Base-by-base conservation (phyloP, 805 yeast genomes). In the Ogataea populi-albae region DNA sequence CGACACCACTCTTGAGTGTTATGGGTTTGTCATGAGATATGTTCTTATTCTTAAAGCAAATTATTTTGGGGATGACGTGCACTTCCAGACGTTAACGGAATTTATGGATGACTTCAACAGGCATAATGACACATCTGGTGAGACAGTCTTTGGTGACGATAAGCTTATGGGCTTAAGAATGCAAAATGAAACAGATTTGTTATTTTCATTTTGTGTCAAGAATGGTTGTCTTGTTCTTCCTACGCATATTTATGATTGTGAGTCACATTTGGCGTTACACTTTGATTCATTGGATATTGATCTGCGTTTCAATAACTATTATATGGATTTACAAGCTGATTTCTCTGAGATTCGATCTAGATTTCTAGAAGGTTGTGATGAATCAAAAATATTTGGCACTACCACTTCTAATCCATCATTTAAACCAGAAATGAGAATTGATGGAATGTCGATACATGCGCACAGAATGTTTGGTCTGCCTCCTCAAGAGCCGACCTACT, bases 391-490 rank as follows among this genome's bases (percentile, higher is more conserved):
- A 37, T 59, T 40, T 43, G 54, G 17, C 32, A 46, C 38, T 50
- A 68, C 59, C 1, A 35, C 40, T 14, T 30, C 38, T 1, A 43
- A 38, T 1, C 36, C 41, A 1, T 33, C 30, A 2, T 52, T 50
- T 24, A 35, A 44, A 4, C 68, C 79, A 1, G 77, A 77, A 28
- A 47, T 85, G 20, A 46, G 55, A 3, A 68, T 85, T 32, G 83
- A 81, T 50, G 79, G 81, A 1, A 54, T 83, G 9, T 52, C 70
- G 2, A 68, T 86, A 17, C 94, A 86, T 57, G 94, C 96, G 1
- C 96, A 91, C 57, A 69, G 98, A 51, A 79, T 89, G 80, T 87
- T 87, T 65, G 98, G 98, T 0, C 55, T 87, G 2, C 96, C 96
- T 0, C 97, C 97, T 0, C 65, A 69, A 6, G 95, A 86, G 54